Base-by-base conservation (phyloP, 2,329 filamentous ascomycete genomes). In the Aspergillus sp. region DNA sequence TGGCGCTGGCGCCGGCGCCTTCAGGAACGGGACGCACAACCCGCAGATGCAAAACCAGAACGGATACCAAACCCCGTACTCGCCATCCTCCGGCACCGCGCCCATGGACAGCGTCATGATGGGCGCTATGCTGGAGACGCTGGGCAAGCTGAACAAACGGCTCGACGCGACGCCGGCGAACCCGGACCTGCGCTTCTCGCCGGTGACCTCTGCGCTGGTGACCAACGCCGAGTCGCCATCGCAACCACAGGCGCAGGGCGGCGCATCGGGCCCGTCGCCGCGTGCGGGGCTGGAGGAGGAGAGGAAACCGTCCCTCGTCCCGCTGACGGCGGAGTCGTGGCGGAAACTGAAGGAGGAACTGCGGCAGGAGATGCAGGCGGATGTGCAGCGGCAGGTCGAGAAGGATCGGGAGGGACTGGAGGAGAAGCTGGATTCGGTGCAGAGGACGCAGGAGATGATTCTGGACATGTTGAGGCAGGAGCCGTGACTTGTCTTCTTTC, bases 401-500 rank as follows among this genome's bases (percentile, higher is more conserved):
- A 54, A 49, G 26, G 47, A 57, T 20, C 53, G 55, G 0, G 48
- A 48, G 10, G 41, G 44, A 2, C 38, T 61, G 4, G 51, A 61
- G 30, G 52, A 60, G 34, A 57, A 52, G 36, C 27, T 63, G 15
- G 57, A 60, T 33, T 42, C 55, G 12, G 45, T 63, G 29, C 58
- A 63, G 40, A 43, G 52, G 36, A 60, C 57, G 4, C 60, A 63
- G 35, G 52, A 62, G 24, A 52, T 62, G 51, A 63, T 63, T 33
- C 37, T 63, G 26, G 54, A 60, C 15, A 55, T 61, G 56, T 37
- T 63, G 35, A 48, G 55, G 39, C 57, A 60, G 41, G 53, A 55
- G 26, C 50, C 51, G 28, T 25, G n/a, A 29, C 15, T 24, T 32
- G 26, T 32, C 26, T 33, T 36, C 33, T 37, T 26, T 24, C 26